A percentile compares a stretch with the other conserved stretches of the same genome.
Conservation (phyloP, 176 grass and related monocot species). For the Guadua angustifolia region DNA sequence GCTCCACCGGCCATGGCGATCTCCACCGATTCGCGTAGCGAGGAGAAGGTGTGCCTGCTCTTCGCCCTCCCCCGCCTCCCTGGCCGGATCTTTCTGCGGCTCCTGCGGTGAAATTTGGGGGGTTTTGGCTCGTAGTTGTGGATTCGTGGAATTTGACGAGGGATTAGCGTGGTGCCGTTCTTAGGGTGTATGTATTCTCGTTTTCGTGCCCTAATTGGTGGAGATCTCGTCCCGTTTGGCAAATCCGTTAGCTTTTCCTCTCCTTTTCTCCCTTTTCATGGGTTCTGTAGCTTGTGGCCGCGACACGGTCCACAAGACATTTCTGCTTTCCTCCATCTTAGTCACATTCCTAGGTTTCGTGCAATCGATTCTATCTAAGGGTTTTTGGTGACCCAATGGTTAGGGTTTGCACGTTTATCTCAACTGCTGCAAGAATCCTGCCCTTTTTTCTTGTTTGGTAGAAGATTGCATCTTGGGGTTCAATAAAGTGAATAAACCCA, state of each 20-base stretch:
- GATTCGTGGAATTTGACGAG: neutral
- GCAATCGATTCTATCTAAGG: no score
- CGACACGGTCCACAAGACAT: no score
- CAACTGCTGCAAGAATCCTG: neutral
- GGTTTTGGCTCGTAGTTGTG: neutral
- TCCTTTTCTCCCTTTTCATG: neutral
- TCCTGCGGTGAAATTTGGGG: neutral
- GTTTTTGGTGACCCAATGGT: neutral
- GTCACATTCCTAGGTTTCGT: neutral
- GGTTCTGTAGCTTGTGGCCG: neutral
- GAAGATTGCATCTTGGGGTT: neutral
- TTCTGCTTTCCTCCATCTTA: no score
- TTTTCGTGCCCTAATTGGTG: neutral
- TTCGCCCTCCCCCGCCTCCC: neutral
- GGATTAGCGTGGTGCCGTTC: neutral
- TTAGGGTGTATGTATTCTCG: neutral
- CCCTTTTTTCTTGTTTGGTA: neutral
- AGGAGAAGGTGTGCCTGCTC: constrained; percentile 60
- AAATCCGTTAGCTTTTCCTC: constrained; percentile 4
- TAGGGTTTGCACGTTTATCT: constrained; percentile 10
- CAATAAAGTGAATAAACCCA: neutral
- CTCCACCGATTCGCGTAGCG: constrained; percentile 55
- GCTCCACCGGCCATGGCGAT: constrained; percentile 59
- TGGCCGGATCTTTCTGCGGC: neutral
- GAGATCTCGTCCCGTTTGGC: neutral